A percentile compares a stretch with the other conserved stretches of the same genome.
Conservation (phyloP, 192 early-diverging fungal species). For the Linnemannia schmuckeri region DNA sequence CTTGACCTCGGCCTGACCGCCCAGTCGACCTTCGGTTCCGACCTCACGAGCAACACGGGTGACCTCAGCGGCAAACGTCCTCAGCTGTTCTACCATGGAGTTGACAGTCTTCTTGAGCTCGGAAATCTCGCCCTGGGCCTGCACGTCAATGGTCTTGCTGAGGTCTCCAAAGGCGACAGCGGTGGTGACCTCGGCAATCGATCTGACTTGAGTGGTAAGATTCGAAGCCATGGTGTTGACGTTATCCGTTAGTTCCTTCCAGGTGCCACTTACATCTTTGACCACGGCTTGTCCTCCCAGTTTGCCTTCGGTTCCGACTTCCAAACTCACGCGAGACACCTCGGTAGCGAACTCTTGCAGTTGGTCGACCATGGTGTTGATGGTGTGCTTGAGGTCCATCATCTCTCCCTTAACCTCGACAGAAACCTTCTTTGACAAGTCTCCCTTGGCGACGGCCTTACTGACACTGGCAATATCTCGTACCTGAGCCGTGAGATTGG, state of each 20-base stretch:
- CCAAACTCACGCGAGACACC: slow-evolving; percentile 74
- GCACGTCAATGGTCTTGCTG: slow-evolving; percentile 59
- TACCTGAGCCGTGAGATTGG: too few relatives aligned
- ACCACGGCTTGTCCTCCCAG: slow-evolving; percentile 76
- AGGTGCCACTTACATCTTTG: slow-evolving; percentile 69
- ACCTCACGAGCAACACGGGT: too few relatives aligned
- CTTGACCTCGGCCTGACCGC: too few relatives aligned
- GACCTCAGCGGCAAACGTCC: too few relatives aligned
- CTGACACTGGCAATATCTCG: too few relatives aligned
- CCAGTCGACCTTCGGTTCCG: too few relatives aligned
- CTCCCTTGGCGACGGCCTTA: slow-evolving; percentile 56
- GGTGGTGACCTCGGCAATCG: slow-evolving; percentile 72
- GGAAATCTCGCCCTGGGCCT: too few relatives aligned
- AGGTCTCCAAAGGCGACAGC: slow-evolving; percentile 71
- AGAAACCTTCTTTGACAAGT: slow-evolving; percentile 34
- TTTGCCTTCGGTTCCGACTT: slow-evolving; percentile 78
- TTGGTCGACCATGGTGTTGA: slow-evolving; percentile 61
- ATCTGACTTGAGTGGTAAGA: slow-evolving; percentile 70
- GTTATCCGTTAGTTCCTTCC: slow-evolving; percentile 73
- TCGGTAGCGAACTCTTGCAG: slow-evolving; percentile 70
- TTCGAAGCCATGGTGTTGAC: slow-evolving; percentile 78
- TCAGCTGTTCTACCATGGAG: too few relatives aligned
- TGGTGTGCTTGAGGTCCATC: slow-evolving; percentile 38
- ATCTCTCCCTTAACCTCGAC: slow-evolving; percentile 17
- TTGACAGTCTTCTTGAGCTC: too few relatives aligned